phyloP scores from a whole-genome alignment of 192 early-diverging fungal species.

The Backusella tarrabulga region DNA sequence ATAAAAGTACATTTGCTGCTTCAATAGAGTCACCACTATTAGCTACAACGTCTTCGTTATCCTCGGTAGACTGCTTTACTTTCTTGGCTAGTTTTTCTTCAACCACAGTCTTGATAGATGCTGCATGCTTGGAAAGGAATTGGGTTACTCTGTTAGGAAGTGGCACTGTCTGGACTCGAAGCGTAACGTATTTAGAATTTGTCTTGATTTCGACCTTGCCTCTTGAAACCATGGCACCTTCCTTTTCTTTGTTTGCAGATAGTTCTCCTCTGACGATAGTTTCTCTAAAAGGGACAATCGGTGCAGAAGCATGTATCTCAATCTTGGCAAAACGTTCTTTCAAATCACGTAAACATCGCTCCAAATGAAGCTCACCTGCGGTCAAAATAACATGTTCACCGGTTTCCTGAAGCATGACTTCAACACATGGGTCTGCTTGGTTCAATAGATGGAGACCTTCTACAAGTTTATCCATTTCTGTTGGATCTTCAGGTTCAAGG shows the following conservation, averaged over 20 bases:
- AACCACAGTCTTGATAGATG: constrained; percentile 53
- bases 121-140: constrained; percentile 52
- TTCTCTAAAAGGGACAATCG: constrained; percentile 97
- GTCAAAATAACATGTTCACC: constrained; percentile 97
- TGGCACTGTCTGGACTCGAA: constrained; percentile 69
- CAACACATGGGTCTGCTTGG: constrained; percentile 92
- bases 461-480: constrained; percentile 83
- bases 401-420: constrained; percentile 88
- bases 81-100: constrained; percentile 42
- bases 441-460: constrained; percentile 89
- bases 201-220: constrained; percentile 63
- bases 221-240: constrained; percentile 46
- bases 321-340: constrained; percentile 92
- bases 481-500: constrained; percentile 87
- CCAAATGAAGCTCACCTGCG: constrained; percentile 96
- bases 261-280: constrained; percentile 61
- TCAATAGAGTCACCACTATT: constrained; percentile 4
- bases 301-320: constrained; percentile 90
- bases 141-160: constrained; percentile 62
- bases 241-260: constrained; percentile 44
- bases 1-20: constrained; percentile 10
- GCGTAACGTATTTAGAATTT: constrained; percentile 55
- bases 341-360: constrained; percentile 93
- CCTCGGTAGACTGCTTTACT: constrained; percentile 20
- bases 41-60: constrained; percentile 8